A percentile compares a stretch with the other conserved stretches of the same genome.
phyloP scores from a whole-genome alignment of 495 filamentous ascomycete genomes.

The Xylaria longipes region DNA sequence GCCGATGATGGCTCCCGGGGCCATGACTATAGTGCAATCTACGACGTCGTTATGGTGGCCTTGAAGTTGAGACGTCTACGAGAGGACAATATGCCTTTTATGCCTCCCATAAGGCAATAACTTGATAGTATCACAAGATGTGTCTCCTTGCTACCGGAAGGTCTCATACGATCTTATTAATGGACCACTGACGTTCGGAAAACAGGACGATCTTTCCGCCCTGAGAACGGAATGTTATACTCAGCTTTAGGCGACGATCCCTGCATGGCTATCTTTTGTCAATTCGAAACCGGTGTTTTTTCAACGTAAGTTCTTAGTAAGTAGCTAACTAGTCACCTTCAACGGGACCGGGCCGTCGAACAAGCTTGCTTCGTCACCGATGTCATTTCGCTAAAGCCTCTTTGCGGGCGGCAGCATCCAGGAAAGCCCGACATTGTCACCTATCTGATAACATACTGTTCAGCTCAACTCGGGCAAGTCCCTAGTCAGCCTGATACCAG shows the following conservation, averaged over 20 bases:
- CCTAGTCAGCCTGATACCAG: not conserved
- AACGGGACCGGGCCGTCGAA: slow-evolving; percentile 35
- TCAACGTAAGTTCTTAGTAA: not conserved
- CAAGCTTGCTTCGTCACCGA: slow-evolving; percentile 15
- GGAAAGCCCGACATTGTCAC: slow-evolving; percentile 4
- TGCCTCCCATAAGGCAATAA: slow-evolving; percentile 14
- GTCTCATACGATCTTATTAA: slow-evolving; percentile 18
- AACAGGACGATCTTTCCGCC: slow-evolving; percentile 43
- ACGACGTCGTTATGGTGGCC: slow-evolving; percentile 34
- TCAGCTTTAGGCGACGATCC: slow-evolving; percentile 40
- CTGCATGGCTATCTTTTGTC: slow-evolving; percentile 29
- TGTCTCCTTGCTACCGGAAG: not conserved
- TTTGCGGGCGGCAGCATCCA: not conserved
- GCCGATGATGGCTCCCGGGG: slow-evolving; percentile 50
- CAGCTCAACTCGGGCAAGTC: not conserved
- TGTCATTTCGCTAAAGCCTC: not conserved
- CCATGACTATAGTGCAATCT: slow-evolving; percentile 46
- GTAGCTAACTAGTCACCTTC: slow-evolving; percentile 5
- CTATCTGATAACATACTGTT: not conserved
- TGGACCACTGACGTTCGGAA: slow-evolving; percentile 35
- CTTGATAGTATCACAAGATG: not conserved
- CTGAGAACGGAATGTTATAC: slow-evolving; percentile 38
- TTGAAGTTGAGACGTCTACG: slow-evolving; percentile 23
- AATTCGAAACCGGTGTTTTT: slow-evolving; percentile 34
- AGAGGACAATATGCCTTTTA: slow-evolving; percentile 26